Evolutionary conservation across 805 yeast genomes (phyloP), one percentile per base, ranked within the genome.

Genomic region (Isabelozyma rhagii): DNA sequence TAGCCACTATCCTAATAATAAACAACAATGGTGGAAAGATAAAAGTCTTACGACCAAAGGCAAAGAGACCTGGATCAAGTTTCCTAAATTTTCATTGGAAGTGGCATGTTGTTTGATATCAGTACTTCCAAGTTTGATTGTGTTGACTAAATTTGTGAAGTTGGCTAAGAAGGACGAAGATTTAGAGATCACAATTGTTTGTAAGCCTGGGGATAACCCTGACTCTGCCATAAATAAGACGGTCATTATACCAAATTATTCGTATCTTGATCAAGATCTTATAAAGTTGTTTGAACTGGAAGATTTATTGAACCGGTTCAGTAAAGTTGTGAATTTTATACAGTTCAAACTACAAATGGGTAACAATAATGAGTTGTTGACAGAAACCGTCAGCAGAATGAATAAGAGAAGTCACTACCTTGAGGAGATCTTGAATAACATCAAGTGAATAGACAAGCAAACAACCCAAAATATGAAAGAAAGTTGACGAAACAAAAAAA

Each of bases 1-100:
- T 56, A 28, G 42, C 42, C 10, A 39, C 46, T 38, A 36, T 21
- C 27, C 9, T 17, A 25, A 45, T 18, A 28, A 14, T 25, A n/a
- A 36, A 46, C 40, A 45, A 25, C 14, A 45, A n/a, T 57, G 61
- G 61, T 59, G 53, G 54, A 50, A 52, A 8, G 46, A 53, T 40
- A 39, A 34, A 13, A 46, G 40, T 1, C 46, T 54, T 28, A 38
- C 41, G 17, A 40, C 57, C 4, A 45, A 43, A 39, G 44, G 47
- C 5, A 47, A 52, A 18, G 55, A 55, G 6, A 47, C 59, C 2
- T 59, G 67, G 61, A 39, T 54, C 25, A 61, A 61, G 46, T 57
- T 51, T 21, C 55, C 59, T 9, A 59, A 58, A 25, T 54, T 53
- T 38, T 42, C 58, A 9, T 46, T 60, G 39, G 47, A 51, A 8